Evolutionary conservation across 192 early-diverging fungal genomes (phyloP), one percentile per base, ranked within the genome.

Genomic region (Coemansia sp.): DNA sequence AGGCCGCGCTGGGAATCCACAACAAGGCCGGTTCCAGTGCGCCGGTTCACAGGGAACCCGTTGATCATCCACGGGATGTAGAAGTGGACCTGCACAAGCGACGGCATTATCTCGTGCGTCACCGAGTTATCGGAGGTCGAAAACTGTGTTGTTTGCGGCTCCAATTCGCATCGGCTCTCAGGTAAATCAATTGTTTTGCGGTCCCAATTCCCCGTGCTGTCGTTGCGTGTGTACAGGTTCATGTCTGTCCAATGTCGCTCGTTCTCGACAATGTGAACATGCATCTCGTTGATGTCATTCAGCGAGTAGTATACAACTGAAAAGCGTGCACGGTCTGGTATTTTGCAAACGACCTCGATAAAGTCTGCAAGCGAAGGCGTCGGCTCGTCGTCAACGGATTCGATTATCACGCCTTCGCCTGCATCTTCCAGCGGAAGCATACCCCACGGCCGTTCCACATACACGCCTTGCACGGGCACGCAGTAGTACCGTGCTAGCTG

Each of bases 1-100:
- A 97, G 68, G 9, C 93, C 93, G 38, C 81, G 84, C 65, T 89
- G 76, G 5, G 86, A 87, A 45, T 92, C 91, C 3, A 95, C 75
- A 7, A 94, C 84, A 10, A 94, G 71, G 13, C 92, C 94, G 61
- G 84, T 84, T 34, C 72, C 42, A 13, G 66, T 69, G 59, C 42
- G 38, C 13, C 50, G 55, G 34, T 45, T 52, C 3, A 50, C 52
- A 9, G 41, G 40, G 15, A 65, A 65, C 20, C 66, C 70, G 20
- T 66, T 66, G 25, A 59, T 22, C 9, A 66, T 41, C 63, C 84
- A 87, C 19, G 70, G 70, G 7, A 73, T 62, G 42, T 61, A 59
- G 32, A 38, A 62, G 54, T 54, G 60, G 20, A 73, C 70, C 10
- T 48, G 60, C 53, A 73, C 70, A 15, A 73, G 61, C 53, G 70